phyloP scores from a whole-genome alignment of 306 rosid genomes.

The Dicorynia guianensis region DNA sequence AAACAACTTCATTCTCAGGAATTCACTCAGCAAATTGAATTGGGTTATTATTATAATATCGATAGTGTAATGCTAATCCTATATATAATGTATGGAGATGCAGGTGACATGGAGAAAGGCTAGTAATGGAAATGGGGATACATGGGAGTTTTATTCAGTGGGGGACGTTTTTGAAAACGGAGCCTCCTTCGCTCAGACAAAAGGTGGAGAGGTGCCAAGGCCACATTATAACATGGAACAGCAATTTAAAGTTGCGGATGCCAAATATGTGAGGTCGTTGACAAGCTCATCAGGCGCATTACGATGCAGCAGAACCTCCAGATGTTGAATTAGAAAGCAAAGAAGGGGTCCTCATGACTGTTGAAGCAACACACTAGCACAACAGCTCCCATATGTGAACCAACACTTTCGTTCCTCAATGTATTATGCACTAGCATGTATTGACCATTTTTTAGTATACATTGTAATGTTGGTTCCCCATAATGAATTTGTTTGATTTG shows the following conservation, averaged over 20 bases:
- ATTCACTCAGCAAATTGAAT: background rate
- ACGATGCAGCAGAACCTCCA: background rate
- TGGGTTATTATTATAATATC: too few relatives aligned
- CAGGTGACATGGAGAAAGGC: slow-evolving; percentile 6
- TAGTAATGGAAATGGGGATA: background rate
- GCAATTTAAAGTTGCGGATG: background rate
- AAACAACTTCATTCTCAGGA: background rate
- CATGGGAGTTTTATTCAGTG: slow-evolving; percentile 8
- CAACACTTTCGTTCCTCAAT: too few relatives aligned
- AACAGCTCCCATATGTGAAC: too few relatives aligned
- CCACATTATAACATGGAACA: slow-evolving; percentile 10
- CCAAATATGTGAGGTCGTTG: background rate
- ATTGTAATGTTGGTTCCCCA: too few relatives aligned
- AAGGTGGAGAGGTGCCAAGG: background rate
- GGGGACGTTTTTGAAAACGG: slow-evolving; percentile 23
- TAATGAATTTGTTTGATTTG: too few relatives aligned
- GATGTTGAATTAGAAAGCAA: too few relatives aligned
- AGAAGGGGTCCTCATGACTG: too few relatives aligned
- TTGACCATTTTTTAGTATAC: too few relatives aligned
- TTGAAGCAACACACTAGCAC: too few relatives aligned
- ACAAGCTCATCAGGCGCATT: slow-evolving; percentile 17
- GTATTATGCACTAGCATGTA: too few relatives aligned
- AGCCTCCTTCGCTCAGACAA: background rate
- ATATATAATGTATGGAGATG: background rate
- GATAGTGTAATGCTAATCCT: too few relatives aligned